Evolutionary conservation across 1,139 yeast genomes (phyloP), one percentile per base, ranked within the genome.

Genomic region (Wickerhamomyces sp.): DNA sequence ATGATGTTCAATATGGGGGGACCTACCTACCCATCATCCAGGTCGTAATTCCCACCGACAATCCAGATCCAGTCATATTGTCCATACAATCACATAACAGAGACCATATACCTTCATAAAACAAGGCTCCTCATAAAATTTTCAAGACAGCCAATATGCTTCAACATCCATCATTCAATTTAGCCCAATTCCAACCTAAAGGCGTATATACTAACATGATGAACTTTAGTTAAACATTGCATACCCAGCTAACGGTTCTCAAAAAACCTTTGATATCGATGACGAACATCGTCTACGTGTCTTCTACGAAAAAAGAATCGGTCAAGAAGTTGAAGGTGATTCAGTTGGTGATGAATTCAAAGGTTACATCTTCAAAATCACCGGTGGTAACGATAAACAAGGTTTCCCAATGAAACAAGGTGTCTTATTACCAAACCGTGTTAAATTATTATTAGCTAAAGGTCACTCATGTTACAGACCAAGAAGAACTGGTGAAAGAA

Each of bases 331-430:
- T 69, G 96, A 89, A 70, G 99, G 97, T 75, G 99, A 91, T 78
- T 75, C 88, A 61, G 85, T 93, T 66, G 95, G 95, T 69, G 98
- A 93, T 66, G 97, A 90, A 78, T 90, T 90, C 93, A 90, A 90
- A 78, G 99, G 98, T 69, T 91, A 91, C 90, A 76, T 89, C 71
- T 90, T 91, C 87, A 93, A 83, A 81, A 90, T 91, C 75, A 79
- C 97, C 66, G 99, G 98, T 71, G 98, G 98, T 84, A 93, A 91
- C 85, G 98, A 91, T 81, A 93, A 93, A 80, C 99, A 93, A 81
- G 99, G 98, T 81, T 93, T 93, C 96, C 97, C 99, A 78, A 91
- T 93, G 98, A 91, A 90, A 78, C 98, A 93, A 79, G 96, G 96
- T 84, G 98, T 93, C 62, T 82, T 93, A 84, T 95, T 88, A 81